These are phyloP conservation scores for Punctularia strigosozonata DNA, from an alignment of 768 basidiomycete species.

Conservation along the genomic window DNA sequence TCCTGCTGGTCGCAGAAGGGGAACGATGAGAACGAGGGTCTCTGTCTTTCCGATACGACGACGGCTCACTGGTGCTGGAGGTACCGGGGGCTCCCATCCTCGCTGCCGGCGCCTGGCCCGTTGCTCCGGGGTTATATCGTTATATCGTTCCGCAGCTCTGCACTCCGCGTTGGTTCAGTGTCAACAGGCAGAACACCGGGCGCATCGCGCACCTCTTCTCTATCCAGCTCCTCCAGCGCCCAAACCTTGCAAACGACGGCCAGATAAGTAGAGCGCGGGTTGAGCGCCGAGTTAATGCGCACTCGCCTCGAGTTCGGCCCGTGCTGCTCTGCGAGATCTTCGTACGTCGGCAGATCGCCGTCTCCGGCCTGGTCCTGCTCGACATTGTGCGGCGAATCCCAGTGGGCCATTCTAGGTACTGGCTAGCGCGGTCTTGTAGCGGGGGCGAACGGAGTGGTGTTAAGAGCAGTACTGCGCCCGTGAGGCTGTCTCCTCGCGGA, in stretches of 20 bases:
- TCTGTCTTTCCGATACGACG: too few species aligned
- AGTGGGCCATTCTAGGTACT: conserved; percentile 3
- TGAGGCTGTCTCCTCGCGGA: too few species aligned
- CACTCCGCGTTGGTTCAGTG: conserved; percentile 2
- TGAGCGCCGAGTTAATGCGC: background rate
- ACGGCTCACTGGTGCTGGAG: too few species aligned
- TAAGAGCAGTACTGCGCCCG: background rate
- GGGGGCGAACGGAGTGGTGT: conserved; percentile 5
- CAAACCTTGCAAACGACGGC: conserved; percentile 40
- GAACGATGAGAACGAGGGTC: too few species aligned
- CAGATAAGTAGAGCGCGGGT: background rate
- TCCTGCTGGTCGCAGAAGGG: too few species aligned
- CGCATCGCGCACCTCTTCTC: conserved; percentile 56
- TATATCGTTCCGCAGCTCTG: conserved; percentile 79
- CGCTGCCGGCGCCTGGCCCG: conserved; percentile 41
- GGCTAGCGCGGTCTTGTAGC: conserved; percentile 1
- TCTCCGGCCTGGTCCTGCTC: conserved; percentile 31
- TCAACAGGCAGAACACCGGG: background rate
- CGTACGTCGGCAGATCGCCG: conserved; percentile 66
- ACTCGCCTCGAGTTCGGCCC: conserved; percentile 74
- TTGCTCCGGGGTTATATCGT: conserved; percentile 50
- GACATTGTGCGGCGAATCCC: conserved; percentile 12
- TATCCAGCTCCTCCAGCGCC: conserved; percentile 80
- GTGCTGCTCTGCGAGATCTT: conserved; percentile 63
- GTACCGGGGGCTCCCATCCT: conserved; percentile 79